Evolutionary conservation across 345 rosid genomes (phyloP), one percentile per base, ranked within the genome.

Genomic region (Microthlaspi erraticum): DNA sequence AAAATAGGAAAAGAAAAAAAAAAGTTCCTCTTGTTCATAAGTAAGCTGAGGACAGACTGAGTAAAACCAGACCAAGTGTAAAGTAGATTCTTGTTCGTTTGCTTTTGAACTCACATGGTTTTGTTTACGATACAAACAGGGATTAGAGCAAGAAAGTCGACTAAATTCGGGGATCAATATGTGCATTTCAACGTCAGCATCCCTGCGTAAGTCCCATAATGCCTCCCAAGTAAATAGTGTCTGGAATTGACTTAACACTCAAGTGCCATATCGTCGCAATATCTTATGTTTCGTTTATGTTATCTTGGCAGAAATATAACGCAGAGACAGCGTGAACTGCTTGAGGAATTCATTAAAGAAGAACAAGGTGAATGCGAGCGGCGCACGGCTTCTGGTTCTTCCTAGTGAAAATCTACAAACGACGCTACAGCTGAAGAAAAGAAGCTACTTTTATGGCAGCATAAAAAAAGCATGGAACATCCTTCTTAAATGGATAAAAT

Each of bases 101-200:
- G 20, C 23, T 32, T 46, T 16, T 54, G 1, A 37, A 49, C 38
- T 33, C 6, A 29, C 70, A 18, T 37, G 39, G 11, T 44, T 68
- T 60, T 16, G 14, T 11, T 13, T n/a, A 68, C 12, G 6, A 53
- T 46, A 42, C 29, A 37, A 34, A 62, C 86, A 92, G 97, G 98
- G 61, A 83, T 95, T 56, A 92, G 90, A 77, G 70, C 90, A n/a
- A 84, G 98, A 66, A 84, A 84, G 64, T 85, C 98, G 1, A 72
- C 73, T 72, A 77, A 84, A 66, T 86, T 78, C 20, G 99, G 99
- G 13, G 96, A 95, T 79, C 97, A 92, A 55, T 95, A 73, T 67
- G 99, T 95, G 78, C 96, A 95, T 75, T 95, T 88, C 82, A 92
- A 85, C 51, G 87, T 95, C 81, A 84, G 84, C 87, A 90, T 95